These are phyloP conservation scores for Dacryopinax primogenitus DNA, from an alignment of 768 basidiomycete genomes.

Conservation along the genomic window DNA sequence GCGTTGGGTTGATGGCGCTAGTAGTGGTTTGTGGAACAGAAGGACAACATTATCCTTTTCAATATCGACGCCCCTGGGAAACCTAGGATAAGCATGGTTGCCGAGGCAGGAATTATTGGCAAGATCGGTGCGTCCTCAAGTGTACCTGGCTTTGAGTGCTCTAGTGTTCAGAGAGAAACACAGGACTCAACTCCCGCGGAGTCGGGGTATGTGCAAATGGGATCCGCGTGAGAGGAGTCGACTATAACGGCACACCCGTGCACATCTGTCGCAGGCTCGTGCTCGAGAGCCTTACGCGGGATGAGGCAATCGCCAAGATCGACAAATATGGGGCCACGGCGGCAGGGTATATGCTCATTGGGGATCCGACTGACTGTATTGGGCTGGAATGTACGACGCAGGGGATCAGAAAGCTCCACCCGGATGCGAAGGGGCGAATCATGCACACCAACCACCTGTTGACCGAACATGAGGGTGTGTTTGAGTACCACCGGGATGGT, in stretches of 20 bases:
- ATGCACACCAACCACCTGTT: constrained; percentile 1
- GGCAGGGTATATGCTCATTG: background rate
- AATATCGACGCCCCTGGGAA: constrained; percentile 6
- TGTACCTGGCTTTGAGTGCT: background rate
- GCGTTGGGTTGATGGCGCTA: background rate
- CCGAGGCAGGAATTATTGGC: background rate
- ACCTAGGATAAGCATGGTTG: background rate
- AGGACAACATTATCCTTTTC: background rate
- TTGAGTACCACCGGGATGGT: background rate
- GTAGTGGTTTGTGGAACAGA: background rate
- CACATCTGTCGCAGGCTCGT: background rate
- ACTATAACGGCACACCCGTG: constrained; percentile 1
- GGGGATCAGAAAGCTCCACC: background rate
- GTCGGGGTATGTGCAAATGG: constrained; percentile 5
- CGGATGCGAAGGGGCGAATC: background rate
- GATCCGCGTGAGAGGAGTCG: background rate
- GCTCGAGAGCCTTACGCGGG: background rate
- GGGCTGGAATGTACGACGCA: background rate
- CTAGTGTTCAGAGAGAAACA: background rate
- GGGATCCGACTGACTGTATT: background rate
- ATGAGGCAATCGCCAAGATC: constrained; percentile 1
- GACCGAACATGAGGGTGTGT: background rate
- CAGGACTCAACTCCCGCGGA: background rate
- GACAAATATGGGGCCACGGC: background rate
- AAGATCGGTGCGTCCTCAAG: constrained; percentile 6